Evolutionary conservation across 2,329 filamentous ascomycete species (phyloP).

Genomic region (Talaromyces sp.): DNA sequence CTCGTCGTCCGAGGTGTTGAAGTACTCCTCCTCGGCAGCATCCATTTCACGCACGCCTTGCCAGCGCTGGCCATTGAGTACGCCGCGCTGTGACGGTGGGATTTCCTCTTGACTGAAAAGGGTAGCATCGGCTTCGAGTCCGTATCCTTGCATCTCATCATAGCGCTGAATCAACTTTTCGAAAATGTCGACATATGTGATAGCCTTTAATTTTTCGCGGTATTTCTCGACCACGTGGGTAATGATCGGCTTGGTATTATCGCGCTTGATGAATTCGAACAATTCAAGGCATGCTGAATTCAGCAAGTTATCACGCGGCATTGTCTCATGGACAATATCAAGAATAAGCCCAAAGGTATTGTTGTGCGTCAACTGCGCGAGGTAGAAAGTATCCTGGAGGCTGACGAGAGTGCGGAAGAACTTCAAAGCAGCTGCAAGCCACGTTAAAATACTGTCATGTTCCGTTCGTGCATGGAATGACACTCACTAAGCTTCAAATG

Average conservation of each 20-base stretch:
- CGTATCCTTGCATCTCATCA: conserved; percentile 69
- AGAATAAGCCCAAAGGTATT: conserved; percentile 78
- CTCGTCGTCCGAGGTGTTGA: conserved; percentile 81
- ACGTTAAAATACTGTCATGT: conserved; percentile 5
- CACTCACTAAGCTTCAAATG: conserved; percentile 79
- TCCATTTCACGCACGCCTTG: conserved; percentile 77
- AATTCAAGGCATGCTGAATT: conserved; percentile 92
- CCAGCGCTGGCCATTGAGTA: conserved; percentile 57
- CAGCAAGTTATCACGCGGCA: conserved; percentile 87
- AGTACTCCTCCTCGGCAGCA: conserved; percentile 84
- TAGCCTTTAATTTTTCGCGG: conserved; percentile 66
- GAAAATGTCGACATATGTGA: conserved; percentile 84
- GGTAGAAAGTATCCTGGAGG: conserved; percentile 86
- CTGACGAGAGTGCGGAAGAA: conserved; percentile 85
- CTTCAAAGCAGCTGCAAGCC: conserved; percentile 69
- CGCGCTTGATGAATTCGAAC: conserved; percentile 82
- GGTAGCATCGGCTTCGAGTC: conserved; percentile 55
- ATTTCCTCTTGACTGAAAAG: conserved; percentile 69
- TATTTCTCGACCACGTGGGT: conserved; percentile 80
- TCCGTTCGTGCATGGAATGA: neutral
- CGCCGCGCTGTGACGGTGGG: conserved; percentile 41
- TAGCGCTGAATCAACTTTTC: conserved; percentile 68
- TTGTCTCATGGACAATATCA: conserved; percentile 73
- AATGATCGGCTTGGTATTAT: conserved; percentile 74
- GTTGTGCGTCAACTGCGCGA: conserved; percentile 75